Percentiles rank a stretch among this genome's conserved stretches.
phyloP scores from a whole-genome alignment of 164 flowering plant species.

The Aristolochia contorta region DNA sequence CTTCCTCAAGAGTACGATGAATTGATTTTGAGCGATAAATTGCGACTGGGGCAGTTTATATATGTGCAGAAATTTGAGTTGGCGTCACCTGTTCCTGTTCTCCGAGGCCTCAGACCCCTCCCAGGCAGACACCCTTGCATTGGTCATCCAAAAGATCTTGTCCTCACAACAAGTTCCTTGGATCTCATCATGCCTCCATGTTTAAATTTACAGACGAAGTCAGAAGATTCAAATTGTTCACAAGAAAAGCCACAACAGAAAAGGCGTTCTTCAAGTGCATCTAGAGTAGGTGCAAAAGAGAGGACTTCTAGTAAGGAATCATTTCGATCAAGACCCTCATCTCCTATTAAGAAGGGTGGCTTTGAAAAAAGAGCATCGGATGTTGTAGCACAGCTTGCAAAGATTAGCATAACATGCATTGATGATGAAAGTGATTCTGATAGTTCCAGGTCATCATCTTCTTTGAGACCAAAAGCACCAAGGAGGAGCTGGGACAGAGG shows the following conservation, averaged over 20 bases:
- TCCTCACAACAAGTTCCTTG: constrained; percentile 9
- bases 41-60: constrained; percentile 62
- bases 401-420: constrained; percentile 12
- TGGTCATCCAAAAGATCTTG: constrained; percentile 46
- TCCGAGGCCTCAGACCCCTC: constrained; percentile 37
- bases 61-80: constrained; percentile 40
- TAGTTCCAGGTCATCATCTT: constrained; percentile 19
- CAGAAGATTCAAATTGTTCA: constrained; percentile 9
- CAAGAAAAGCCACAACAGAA: constrained; percentile 9
- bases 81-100: constrained; percentile 47
- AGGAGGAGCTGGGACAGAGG: constrained; percentile 40
- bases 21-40: constrained; percentile 35
- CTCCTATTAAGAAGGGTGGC: constrained; percentile 9
- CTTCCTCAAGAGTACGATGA: constrained; percentile 49
- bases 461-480: constrained; percentile 8
- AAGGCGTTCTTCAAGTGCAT: constrained; percentile 30
- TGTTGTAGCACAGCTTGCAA: constrained; percentile 11
- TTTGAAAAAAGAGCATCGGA: constrained; percentile 8
- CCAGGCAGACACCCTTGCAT: constrained; percentile 47
- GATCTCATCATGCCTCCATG: constrained; percentile 7
- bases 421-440: constrained; percentile 39
- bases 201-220: constrained; percentile 3
- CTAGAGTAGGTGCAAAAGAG: constrained; percentile 13
- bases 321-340: constrained; percentile 7
- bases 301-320: background rate